Conservation (phyloP, 192 early-diverging fungal species). For the Pecoramyces ruminantium region DNA sequence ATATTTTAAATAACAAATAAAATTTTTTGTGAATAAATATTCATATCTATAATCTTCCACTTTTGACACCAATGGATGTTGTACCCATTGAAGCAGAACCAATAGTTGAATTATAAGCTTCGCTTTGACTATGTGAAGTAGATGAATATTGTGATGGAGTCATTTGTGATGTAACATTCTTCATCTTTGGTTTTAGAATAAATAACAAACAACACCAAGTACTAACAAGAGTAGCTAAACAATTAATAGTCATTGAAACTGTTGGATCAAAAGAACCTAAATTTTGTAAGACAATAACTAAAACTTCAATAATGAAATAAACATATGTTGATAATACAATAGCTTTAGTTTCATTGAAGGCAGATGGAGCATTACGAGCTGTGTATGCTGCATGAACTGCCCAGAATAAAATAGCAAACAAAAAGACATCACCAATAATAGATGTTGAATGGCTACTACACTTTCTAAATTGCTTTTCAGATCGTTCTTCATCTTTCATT, state of each 20-base stretch:
- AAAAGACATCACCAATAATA: neutral
- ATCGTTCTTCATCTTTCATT: neutral
- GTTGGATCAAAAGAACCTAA: neutral
- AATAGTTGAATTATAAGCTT: neutral
- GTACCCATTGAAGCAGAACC: neutral
- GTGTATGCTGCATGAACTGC: neutral
- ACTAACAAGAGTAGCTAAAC: neutral
- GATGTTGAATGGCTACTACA: neutral
- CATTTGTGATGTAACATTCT: neutral
- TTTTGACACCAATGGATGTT: neutral
- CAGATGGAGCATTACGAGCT: neutral
- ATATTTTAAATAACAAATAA: too few relatives aligned
- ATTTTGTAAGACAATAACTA: neutral
- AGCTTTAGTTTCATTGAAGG: neutral
- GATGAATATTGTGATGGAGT: neutral
- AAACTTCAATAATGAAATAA: neutral
- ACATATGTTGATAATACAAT: neutral
- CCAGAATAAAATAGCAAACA: neutral
- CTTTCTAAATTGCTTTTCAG: neutral
- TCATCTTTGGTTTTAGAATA: neutral
- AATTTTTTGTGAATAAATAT: too few relatives aligned
- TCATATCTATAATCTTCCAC: neutral
- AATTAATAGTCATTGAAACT: neutral
- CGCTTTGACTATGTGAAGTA: neutral
- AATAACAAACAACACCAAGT: neutral